Base-by-base conservation (phyloP, 2,329 filamentous ascomycete genomes). In the Stachybotrys chlorohalonatus region DNA sequence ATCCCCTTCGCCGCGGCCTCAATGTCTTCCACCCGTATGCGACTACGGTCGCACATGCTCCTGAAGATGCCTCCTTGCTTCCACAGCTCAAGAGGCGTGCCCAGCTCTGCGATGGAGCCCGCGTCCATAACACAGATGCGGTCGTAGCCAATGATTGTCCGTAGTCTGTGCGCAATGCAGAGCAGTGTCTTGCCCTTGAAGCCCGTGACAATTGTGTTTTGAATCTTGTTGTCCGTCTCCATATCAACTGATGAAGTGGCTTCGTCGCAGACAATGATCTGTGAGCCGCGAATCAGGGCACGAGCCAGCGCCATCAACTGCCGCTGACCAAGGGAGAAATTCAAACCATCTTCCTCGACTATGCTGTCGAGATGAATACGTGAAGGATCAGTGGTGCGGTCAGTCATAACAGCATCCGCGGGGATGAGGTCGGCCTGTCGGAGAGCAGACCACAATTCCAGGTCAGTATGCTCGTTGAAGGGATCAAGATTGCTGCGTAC, bases 221-320 rank as follows among this genome's bases (percentile, higher is more conserved):
- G 93, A 67, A 97, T 96, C 79, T 94, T 95, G 71, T 90, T 87
- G 67, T 99, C 94, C 3, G 93, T 97, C 67, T 96, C 93, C 77
- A 96, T 94, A 70, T 97, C 93, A 7, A 97, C 92, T 0, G 84
- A 89, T 1, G 86, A 90, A 0, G 94, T 99, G 1, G 94, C 94
- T 71, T 99, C 94, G 74, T 99, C 94, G 70, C 93, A 96, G 52
- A 99, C 86, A 63, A 97, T 96, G 71, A 97, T 96, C 62, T 88
- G 90, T 1, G 86, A 88, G 48, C 86, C 84, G 45, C 93, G 85
- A 5, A 97, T 93, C 2, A 99, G 82, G 0, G 94, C 94, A 1
- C 94, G 85, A 0, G 92, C 92, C 1, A 99, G 79, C 1, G 94
- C 94, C 88, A 97, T 95, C 51, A 97, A 82, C 71, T 97, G 94